Evolutionary conservation across 768 basidiomycete species (phyloP), one percentile per base, ranked within the genome.

Genomic region (Trametes coccinea): DNA sequence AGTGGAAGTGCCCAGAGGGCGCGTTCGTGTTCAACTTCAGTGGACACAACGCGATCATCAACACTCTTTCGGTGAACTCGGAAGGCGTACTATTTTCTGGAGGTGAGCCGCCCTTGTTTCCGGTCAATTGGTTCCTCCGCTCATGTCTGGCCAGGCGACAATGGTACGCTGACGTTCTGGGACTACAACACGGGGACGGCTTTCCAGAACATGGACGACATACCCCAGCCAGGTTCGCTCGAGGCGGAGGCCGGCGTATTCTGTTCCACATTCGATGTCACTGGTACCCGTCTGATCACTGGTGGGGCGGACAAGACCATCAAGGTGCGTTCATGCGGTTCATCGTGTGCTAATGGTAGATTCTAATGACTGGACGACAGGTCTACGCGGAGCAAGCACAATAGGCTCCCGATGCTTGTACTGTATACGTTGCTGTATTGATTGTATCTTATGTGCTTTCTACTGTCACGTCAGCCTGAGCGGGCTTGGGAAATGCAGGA

Each of bases 221-320:
- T 95, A 3, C 95, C 95, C 0, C 97, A 98, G 71, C 95, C 96
- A 0, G 97, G 97, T n/a, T 95, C 93, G 37, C 84, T 99, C 39
- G 96, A 99, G 70, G 96, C 96, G 0, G 97, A 99, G 75, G 88
- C 96, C 0, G 96, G 96, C 59, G 85, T 97, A 10, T 98, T 97
- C 80, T 96, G 93, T 72, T 97, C 95, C 14, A 95, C 93, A 14
- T 99, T 98, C 75, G 97, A 98, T 74, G 81, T 88, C 73, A 98
- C 96, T 1, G 97, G 97, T 2, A 95, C 95, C 37, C 82, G 96
- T 60, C 73, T 99, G 60, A 94, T 95, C 66, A 97, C 95, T 14
- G 97, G 97, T 40, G 91, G 95, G 4, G 97, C 97, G 10, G 97
- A 98, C 79, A 99, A 98, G 82, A 98, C 96, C 9, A 96, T 98